A percentile compares a stretch with the other conserved stretches of the same genome.
These are phyloP conservation scores for Beauveria caledonica DNA, from an alignment of 2,329 filamentous ascomycete species.

Conservation along the genomic window DNA sequence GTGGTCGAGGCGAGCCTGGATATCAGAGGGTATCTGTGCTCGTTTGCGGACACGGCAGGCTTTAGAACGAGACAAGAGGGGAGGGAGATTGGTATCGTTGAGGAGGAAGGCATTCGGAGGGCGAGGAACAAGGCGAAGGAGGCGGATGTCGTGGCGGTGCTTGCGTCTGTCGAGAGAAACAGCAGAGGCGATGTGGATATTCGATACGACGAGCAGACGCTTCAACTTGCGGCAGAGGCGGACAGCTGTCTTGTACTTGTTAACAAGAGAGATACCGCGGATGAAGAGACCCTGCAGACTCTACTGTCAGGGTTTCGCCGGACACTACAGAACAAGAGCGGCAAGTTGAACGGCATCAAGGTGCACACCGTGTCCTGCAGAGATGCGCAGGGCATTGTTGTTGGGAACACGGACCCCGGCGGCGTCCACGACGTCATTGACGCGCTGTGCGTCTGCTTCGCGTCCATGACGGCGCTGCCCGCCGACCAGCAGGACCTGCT, in stretches of 20 bases:
- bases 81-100: conserved; percentile 58
- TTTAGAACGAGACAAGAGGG: conserved; percentile 46
- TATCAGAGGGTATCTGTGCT: conserved; percentile 80
- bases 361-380: conserved; percentile 61
- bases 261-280: conserved; percentile 53
- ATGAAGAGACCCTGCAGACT: conserved; percentile 23
- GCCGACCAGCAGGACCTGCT: conserved; percentile 73
- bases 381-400: conserved; percentile 34
- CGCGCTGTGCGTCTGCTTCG: conserved; percentile 60
- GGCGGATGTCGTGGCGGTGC: conserved; percentile 76
- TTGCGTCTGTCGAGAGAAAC: conserved; percentile 62
- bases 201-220: conserved; percentile 46
- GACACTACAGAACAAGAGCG: conserved; percentile 13
- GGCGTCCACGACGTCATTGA: conserved; percentile 61
- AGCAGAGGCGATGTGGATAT: conserved; percentile 31
- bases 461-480: conserved; percentile 60
- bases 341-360: conserved; percentile 26
- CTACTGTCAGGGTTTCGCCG: conserved; percentile 34
- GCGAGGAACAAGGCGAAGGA: conserved; percentile 73
- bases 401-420: conserved; percentile 41
- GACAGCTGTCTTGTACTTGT: conserved; percentile 45
- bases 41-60: conserved; percentile 92
- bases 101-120: conserved; percentile 82
- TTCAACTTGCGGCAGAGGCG: conserved; percentile 42
- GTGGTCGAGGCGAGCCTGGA: conserved; percentile 89